phyloP scores from a whole-genome alignment of 768 basidiomycete species.

The Calocera viscosa region DNA sequence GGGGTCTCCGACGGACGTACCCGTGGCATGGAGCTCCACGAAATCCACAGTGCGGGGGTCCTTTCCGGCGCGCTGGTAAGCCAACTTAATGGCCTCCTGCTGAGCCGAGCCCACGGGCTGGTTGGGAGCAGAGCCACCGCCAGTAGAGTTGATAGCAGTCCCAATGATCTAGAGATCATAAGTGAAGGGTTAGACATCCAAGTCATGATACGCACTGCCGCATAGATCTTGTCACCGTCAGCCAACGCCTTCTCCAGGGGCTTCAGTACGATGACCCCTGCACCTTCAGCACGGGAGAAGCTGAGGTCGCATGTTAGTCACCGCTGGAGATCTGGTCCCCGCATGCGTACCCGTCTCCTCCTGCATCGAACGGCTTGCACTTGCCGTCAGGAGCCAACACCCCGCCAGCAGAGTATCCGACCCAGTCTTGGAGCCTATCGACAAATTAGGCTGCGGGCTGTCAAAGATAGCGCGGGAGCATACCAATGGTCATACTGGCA shows the following conservation, averaged over 20 bases:
- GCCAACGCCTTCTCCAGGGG: constrained; percentile 29
- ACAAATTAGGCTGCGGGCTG: constrained; percentile 1
- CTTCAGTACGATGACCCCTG: constrained; percentile 32
- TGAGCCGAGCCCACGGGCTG: constrained; percentile 33
- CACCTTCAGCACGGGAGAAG: constrained; percentile 33
- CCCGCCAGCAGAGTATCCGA: constrained; percentile 30
- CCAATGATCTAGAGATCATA: constrained; percentile 30
- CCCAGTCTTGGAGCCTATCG: constrained; percentile 29
- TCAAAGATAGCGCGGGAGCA: constrained; percentile 11
- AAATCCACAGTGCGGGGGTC: constrained; percentile 35
- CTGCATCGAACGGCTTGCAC: constrained; percentile 36
- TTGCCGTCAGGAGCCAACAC: constrained; percentile 33
- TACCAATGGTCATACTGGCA: constrained; percentile 35
- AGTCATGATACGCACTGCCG: constrained; percentile 23
- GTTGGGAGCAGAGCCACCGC: constrained; percentile 29
- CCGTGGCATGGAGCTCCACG: constrained; percentile 42
- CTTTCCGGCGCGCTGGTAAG: constrained; percentile 26
- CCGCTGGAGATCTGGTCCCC: not conserved
- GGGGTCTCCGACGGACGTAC: constrained; percentile 40
- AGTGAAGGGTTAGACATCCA: not conserved
- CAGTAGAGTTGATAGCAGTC: constrained; percentile 31
- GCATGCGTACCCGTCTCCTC: constrained; percentile 27
- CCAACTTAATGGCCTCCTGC: constrained; percentile 29
- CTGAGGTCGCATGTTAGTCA: not conserved
- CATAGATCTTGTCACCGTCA: constrained; percentile 34